Evolutionary conservation across 257 asterid species (phyloP).

Genomic region (Cruciata laevipes): DNA sequence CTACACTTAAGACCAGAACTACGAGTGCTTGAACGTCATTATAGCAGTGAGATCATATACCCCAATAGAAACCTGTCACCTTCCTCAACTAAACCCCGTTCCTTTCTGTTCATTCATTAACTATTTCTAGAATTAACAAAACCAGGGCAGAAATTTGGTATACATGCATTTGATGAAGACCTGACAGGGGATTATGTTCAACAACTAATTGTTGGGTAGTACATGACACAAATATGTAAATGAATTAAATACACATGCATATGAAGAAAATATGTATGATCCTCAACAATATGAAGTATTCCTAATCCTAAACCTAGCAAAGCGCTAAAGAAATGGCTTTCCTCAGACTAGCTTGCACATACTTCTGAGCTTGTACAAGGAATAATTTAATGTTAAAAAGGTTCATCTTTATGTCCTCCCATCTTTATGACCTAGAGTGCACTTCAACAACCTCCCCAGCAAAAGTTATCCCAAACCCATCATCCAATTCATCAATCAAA

Average conservation of each 20-base stretch:
- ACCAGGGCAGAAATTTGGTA: background rate
- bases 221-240: background rate
- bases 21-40: background rate
- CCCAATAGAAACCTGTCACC: background rate
- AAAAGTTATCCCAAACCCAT: constrained; percentile 12
- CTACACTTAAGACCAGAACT: background rate
- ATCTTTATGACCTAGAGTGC: constrained; percentile 1
- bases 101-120: too few species aligned
- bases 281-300: background rate
- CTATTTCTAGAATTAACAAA: too few species aligned
- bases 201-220: background rate
- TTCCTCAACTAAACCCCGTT: background rate
- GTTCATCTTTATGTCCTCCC: constrained; percentile 5
- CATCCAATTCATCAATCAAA: constrained; percentile 13
- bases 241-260: background rate
- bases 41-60: background rate
- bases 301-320: background rate
- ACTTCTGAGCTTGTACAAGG: constrained; percentile 12
- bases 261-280: background rate
- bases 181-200: background rate
- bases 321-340: constrained; percentile 8
- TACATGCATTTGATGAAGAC: background rate
- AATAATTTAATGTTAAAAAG: constrained; percentile 5
- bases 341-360: constrained; percentile 10
- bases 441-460: constrained; percentile 4